Conservation (phyloP, 768 basidiomycete species). For the Tubosaeta brunneosetosa region DNA sequence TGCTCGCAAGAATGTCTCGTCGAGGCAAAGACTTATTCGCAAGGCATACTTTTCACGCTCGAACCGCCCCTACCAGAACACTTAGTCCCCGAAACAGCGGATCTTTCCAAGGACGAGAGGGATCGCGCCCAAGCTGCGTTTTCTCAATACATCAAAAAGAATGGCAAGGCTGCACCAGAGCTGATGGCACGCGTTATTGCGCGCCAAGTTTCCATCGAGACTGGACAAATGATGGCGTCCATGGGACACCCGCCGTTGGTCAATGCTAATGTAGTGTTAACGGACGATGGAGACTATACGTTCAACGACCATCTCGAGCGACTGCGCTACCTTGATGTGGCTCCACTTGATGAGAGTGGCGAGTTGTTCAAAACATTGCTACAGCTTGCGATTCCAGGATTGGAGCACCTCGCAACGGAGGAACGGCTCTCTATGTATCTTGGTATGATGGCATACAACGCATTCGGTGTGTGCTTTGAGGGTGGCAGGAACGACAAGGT, state of each 20-base stretch:
- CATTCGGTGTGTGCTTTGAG: constrained; percentile 65
- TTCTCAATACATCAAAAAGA: constrained; percentile 49
- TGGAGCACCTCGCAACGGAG: constrained; percentile 66
- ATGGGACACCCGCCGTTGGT: constrained; percentile 11
- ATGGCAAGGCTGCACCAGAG: constrained; percentile 43
- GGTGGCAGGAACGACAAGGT: constrained; percentile 73
- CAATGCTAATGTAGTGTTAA: constrained; percentile 21
- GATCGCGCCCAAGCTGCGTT: constrained; percentile 57
- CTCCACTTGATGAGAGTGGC: constrained; percentile 44
- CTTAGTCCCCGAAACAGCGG: constrained; percentile 29
- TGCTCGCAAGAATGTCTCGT: constrained; percentile 68
- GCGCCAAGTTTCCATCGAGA: constrained; percentile 64
- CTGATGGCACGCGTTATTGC: constrained; percentile 71
- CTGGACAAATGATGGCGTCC: constrained; percentile 45
- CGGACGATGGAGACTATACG: constrained; percentile 51
- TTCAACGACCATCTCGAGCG: constrained; percentile 77
- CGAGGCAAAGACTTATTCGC: constrained; percentile 53
- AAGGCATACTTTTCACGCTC: constrained; percentile 66
- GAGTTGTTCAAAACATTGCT: constrained; percentile 52
- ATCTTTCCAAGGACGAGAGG: constrained; percentile 40
- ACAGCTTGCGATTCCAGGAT: constrained; percentile 57
- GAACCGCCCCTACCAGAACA: constrained; percentile 54
- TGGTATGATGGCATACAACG: constrained; percentile 74
- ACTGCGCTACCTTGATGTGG: constrained; percentile 60
- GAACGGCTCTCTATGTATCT: constrained; percentile 56